A percentile compares a stretch with the other conserved stretches of the same genome.
These are phyloP conservation scores for Ochetophila trinervis DNA, from an alignment of 306 rosid genomes.

Conservation along the genomic window DNA sequence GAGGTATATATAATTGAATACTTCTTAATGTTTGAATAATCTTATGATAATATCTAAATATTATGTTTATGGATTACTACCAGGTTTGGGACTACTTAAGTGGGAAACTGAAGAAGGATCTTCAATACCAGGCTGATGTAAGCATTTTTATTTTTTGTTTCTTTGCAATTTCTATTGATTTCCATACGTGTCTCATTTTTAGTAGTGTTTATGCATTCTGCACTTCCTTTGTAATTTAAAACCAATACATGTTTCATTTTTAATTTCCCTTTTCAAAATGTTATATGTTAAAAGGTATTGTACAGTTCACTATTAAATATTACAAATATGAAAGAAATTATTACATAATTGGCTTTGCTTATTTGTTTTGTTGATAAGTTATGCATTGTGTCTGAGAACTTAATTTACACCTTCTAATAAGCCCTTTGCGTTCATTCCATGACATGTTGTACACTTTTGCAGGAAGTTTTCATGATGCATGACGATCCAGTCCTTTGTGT, in stretches of 20 bases:
- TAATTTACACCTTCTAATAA: neutral
- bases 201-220: neutral
- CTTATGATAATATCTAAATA: slow-evolving; percentile 16
- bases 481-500: slow-evolving; percentile 94
- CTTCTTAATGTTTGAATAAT: slow-evolving; percentile 8
- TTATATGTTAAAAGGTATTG: neutral
- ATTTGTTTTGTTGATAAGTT: neutral
- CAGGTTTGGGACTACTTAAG: slow-evolving; percentile 98
- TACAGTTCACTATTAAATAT: no score
- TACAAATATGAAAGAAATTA: no score
- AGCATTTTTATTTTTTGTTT: slow-evolving; percentile 31
- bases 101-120: slow-evolving; percentile 98
- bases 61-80: slow-evolving; percentile 20
- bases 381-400: neutral
- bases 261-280: neutral
- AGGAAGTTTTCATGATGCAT: slow-evolving; percentile 99
- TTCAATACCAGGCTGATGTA: slow-evolving; percentile 99
- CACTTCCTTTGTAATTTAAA: neutral
- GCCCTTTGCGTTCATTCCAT: slow-evolving; percentile 7
- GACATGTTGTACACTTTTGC: slow-evolving; percentile 33
- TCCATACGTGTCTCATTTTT: neutral
- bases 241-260: neutral
- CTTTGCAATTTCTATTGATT: neutral
- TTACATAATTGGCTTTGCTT: no score
- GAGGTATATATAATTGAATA: slow-evolving; percentile 56